A percentile compares a stretch with the other conserved stretches of the same genome.
Conservation (phyloP, 2,329 filamentous ascomycete genomes). For the Exophiala spinifera region DNA sequence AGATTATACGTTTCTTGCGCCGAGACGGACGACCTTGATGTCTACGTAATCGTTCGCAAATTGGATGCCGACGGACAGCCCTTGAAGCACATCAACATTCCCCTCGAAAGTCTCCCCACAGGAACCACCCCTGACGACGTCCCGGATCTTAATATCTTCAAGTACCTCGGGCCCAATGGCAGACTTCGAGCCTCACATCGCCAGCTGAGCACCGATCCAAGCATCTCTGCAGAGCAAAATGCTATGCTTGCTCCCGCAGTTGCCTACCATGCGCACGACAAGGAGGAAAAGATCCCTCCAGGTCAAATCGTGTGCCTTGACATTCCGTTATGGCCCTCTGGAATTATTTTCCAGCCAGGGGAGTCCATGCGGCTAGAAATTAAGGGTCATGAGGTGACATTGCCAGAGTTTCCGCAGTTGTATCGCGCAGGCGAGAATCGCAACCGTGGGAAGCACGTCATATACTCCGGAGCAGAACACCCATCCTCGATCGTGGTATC, state of each 20-base stretch:
- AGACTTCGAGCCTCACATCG: conserved; percentile 48
- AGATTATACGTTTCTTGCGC: conserved; percentile 46
- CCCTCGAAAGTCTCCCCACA: conserved; percentile 35
- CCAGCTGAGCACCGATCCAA: conserved; percentile 36
- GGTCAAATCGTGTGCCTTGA: conserved; percentile 46
- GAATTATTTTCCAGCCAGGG: conserved; percentile 46
- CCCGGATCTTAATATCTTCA: conserved; percentile 40
- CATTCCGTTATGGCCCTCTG: conserved; percentile 50
- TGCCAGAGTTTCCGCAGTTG: conserved; percentile 17
- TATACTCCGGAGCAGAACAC: conserved; percentile 10
- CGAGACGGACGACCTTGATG: conserved; percentile 44
- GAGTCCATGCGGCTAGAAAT: conserved; percentile 30
- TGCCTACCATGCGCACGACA: conserved; percentile 40
- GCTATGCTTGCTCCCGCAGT: conserved; percentile 10
- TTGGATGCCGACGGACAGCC: conserved; percentile 42
- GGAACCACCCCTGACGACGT: conserved; percentile 31
- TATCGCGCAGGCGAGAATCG: conserved; percentile 6
- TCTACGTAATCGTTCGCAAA: conserved; percentile 47
- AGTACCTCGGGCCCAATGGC: conserved; percentile 43
- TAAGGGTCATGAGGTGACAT: conserved; percentile 19
- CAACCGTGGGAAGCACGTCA: conserved; percentile 14
- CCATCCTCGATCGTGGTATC: conserved; percentile 16
- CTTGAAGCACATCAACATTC: conserved; percentile 45
- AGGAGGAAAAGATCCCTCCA: conserved; percentile 40
- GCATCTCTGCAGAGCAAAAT: conserved; percentile 29